Base-by-base conservation (phyloP, 2,329 filamentous ascomycete genomes). In the Coniella vitis region DNA sequence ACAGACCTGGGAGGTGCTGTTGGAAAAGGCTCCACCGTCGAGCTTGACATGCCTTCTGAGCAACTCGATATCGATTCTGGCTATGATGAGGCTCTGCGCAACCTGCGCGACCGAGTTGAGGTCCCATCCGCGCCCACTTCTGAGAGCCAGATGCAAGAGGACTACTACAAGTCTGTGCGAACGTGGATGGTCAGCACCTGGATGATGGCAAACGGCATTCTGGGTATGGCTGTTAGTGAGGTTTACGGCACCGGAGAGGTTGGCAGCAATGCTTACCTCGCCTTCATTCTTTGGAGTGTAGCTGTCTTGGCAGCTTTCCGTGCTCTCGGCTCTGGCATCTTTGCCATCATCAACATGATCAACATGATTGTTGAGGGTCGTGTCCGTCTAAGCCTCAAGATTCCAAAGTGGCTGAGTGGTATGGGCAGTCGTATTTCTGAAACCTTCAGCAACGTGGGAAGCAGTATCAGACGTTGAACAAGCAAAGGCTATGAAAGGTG, bases 151-250 rank as follows among this genome's bases (percentile, higher is more conserved):
- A 70, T 90, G 68, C 93, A 98, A 66, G 93, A 98, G 67, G 93
- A 98, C 69, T 98, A 98, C 76, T 98, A 98, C 77, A 88, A 90
- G 65, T 88, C 86, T 36, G 93, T 98, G 45, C 83, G 93, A 47
- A 98, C 93, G 1, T 98, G 98, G 81, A 94, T 98, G 84, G 93
- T 98, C 12, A 83, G 95, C 38, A 78, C 84, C 40, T 98, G 93
- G 93, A 89, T 98, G 78, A 78, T 94, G 32, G 81, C 83, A 59
- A 98, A 98, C 65, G 89, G 86, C 3, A 81, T 95, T 52, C 81
- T 98, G 34, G 91, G 88, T 63, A 98, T 98, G 93, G 81, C 86
- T 2, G 84, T 97, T 13, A 86, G 80, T 4, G 93, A 98, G 69
- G 82, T 87, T 3, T 98, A 96, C 68, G 79, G 79, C 39, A 74